Evolutionary conservation across 2,329 filamentous ascomycete species (phyloP).

Genomic region (Pseudogymnoascus sp.): DNA sequence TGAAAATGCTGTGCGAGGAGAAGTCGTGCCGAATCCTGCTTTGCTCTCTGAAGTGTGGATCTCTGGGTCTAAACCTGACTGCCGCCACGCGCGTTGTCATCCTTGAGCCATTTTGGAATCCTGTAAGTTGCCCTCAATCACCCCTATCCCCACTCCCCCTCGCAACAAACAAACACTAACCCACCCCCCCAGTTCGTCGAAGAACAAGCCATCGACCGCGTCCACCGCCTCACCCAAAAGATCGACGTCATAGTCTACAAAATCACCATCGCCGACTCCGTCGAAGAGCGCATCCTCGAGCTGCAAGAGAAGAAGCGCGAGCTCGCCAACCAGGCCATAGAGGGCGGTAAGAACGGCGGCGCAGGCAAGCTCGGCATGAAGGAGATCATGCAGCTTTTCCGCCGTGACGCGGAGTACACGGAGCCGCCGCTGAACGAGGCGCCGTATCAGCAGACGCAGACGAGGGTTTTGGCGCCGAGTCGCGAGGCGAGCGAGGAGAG

Average conservation of each 20-base stretch:
- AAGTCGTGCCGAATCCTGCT: slow-evolving; percentile 70
- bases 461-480: not conserved
- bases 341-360: slow-evolving; percentile 63
- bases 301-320: slow-evolving; percentile 90
- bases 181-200: slow-evolving; percentile 61
- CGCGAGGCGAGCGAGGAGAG: not conserved
- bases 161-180: not conserved
- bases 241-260: slow-evolving; percentile 93
- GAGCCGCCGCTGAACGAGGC: not conserved
- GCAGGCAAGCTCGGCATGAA: slow-evolving; percentile 80
- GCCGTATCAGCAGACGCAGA: not conserved
- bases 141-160: not conserved
- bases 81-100: slow-evolving; percentile 90
- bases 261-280: slow-evolving; percentile 74
- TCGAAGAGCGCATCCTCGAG: slow-evolving; percentile 90
- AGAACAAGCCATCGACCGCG: slow-evolving; percentile 96
- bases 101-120: slow-evolving; percentile 98
- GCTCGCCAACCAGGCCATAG: slow-evolving; percentile 85
- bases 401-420: not conserved
- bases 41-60: slow-evolving; percentile 90
- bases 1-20: slow-evolving; percentile 68
- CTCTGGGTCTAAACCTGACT: slow-evolving; percentile 85
- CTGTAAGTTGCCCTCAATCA: slow-evolving; percentile 41
- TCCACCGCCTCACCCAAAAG: slow-evolving; percentile 96
- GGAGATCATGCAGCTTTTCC: slow-evolving; percentile 85